phyloP scores from a whole-genome alignment of 225 moss, liverwort and hornwort species.

The Rhytidiadelphus loreus region DNA sequence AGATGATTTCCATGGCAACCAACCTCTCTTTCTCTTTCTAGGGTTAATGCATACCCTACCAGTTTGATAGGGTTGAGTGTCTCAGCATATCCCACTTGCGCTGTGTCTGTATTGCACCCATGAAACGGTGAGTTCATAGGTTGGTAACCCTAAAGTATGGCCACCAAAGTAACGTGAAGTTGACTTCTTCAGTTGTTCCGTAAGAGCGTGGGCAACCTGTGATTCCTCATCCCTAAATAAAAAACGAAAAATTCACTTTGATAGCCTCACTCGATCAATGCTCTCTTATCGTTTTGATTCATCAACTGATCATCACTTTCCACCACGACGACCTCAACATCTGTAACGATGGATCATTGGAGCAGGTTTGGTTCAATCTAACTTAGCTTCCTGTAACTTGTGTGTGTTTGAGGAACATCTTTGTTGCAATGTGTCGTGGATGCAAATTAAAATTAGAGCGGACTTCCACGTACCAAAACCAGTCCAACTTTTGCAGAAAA shows the following conservation, averaged over 20 bases:
- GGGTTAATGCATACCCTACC: background rate
- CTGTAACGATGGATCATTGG: background rate
- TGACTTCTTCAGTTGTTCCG: background rate
- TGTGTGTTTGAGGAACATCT: too few relatives aligned
- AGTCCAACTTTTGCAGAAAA: background rate
- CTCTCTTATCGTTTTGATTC: background rate
- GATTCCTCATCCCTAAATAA: background rate
- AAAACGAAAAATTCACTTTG: background rate
- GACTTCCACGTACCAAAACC: background rate
- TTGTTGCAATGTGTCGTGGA: too few relatives aligned
- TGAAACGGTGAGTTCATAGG: background rate
- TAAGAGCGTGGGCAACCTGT: background rate
- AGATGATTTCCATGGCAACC: background rate
- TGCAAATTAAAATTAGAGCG: background rate
- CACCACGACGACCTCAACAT: background rate
- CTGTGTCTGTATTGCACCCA: background rate
- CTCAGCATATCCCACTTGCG: background rate
- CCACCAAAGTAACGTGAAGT: background rate
- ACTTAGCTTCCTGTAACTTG: background rate
- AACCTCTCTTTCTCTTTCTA: fast-evolving
- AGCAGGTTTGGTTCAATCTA: background rate
- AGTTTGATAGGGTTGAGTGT: background rate
- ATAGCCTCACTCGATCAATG: background rate
- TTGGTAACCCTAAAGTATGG: background rate
- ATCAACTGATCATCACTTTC: background rate